Evolutionary conservation across 2,329 filamentous ascomycete genomes (phyloP), one percentile per base, ranked within the genome.

Genomic region (Phaeophleospora eucalypticola): DNA sequence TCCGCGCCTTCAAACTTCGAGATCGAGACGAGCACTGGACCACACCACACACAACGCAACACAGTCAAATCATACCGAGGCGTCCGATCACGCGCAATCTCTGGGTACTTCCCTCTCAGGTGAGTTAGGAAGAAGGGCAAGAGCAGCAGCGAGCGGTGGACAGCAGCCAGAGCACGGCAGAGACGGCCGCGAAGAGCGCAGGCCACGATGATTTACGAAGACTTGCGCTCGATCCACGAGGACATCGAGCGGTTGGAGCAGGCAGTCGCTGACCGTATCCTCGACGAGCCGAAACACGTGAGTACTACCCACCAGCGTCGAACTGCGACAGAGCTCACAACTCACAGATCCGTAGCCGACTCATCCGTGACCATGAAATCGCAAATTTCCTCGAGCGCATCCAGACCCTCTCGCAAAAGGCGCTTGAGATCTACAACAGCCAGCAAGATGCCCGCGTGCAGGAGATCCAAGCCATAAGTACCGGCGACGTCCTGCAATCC

Each of bases 191-290:
- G 24, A 41, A 16, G 33, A 15, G n/a, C n/a, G n/a, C n/a, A n/a
- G n/a, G n/a, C n/a, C 35, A 65, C 36, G 32, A 82, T 96, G 89
- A 74, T 95, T 58, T 73, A 96, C 54, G 94, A 98, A 75, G 90
- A 97, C 60, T 86, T 97, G 71, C 82, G 93, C 60, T 89, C 88
- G 63, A 81, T 96, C 60, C 90, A 96, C 61, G 93, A 98, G 80
- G 93, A 98, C 71, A 75, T 98, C 41, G 93, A 98, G 77, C 84
- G 93, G 54, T 80, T 98, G 49, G 93, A 98, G 71, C 89, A 95
- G 68, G 93, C 87, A 44, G 86, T 96, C 61, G 86, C 88, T 45
- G 90, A 97, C 71, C 86, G 90, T 62, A 81, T 94, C 51, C 78
- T 83, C 53, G 89, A 96, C 57, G 89, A 97, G 56, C 90, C 91